phyloP scores from a whole-genome alignment of 192 early-diverging fungal species.

The Backusella macrospora region DNA sequence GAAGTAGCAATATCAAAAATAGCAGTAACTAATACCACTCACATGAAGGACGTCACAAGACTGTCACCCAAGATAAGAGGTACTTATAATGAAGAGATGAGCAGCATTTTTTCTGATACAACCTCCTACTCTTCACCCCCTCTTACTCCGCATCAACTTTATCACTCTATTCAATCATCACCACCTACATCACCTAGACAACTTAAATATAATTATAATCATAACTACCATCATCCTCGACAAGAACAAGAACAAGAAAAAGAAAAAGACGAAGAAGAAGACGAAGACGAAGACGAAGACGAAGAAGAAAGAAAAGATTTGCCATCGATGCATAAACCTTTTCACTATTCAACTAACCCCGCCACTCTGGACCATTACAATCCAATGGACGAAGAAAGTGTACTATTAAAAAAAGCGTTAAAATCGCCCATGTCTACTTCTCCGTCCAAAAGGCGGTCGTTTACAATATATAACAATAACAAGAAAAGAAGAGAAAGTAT shows the following conservation, averaged over 20 bases:
- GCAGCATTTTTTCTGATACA: constrained; percentile 3
- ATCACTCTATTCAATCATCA: not conserved
- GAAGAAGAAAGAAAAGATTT: not conserved
- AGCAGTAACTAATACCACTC: not conserved
- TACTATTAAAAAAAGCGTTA: constrained; percentile 14
- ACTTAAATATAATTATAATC: not conserved
- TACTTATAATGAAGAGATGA: constrained; percentile 5
- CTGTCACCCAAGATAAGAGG: constrained; percentile 13
- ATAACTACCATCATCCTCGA: not conserved
- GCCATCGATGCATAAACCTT: constrained; percentile 9
- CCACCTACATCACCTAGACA: not conserved
- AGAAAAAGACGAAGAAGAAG: not conserved
- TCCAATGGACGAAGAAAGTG: constrained; percentile 12
- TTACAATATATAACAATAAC: not conserved
- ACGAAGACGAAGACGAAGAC: too few relatives aligned
- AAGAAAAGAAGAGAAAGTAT: constrained; percentile 29
- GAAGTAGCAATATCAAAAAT: not conserved
- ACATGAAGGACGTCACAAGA: constrained; percentile 22
- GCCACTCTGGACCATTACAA: not conserved
- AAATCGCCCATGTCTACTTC: not conserved
- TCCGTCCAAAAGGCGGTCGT: not conserved
- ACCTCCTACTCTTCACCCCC: not conserved
- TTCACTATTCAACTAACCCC: not conserved
- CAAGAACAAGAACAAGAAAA: not conserved
- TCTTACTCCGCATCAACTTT: constrained; percentile 12